Base-by-base conservation (phyloP, 352 stramenopile genomes). In the Thraustochytrium sp. region DNA sequence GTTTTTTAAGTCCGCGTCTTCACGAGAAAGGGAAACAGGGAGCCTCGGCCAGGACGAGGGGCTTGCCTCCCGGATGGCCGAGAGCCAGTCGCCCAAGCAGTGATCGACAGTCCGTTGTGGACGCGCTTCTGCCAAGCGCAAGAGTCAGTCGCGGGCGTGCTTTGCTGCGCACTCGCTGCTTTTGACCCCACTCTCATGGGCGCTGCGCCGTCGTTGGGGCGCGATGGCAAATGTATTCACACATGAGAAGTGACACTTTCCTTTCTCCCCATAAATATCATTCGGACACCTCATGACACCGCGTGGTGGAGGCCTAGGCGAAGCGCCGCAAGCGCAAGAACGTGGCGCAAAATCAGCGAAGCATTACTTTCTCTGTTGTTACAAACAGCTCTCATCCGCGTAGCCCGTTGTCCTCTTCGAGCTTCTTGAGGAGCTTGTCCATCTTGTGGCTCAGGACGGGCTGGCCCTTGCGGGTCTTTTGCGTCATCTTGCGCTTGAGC, bases 371-470 rank as follows among this genome's bases (percentile, higher is more conserved):
- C n/a, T n/a, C n/a, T n/a, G 34, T 36, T 48, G 9, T 37, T 9
- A 65, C 26, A 3, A 34, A 65, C 13, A 40, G 16, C 13, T 40
- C 26, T 37, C 2, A 4, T 48, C 31, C 23, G 13, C 26, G 36
- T 48, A 26, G 9, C 21, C 21, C 34, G 16, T 37, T 29, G 5
- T n/a, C 23, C 61, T 73, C 61, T 26, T 80, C 68, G 26, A 80
- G 31, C 38, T 80, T 80, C 4, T 16, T 34, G 3, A 80, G 68
- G 21, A 80, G 44, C 16, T 80, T 26, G 21, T 80, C 68, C 31
- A 80, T 80, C 31, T 80, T 80, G 68, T 80, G 68, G 8, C 40
- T 63, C 46, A 80, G 23, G 26, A 80, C 53, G 44, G 68, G 68
- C 51, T 80, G 68, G 0, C 68, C 68, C 11, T 44, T 36, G 29